Conservation (phyloP, 148 eudicot species). For the Simmondsia chinensis region DNA sequence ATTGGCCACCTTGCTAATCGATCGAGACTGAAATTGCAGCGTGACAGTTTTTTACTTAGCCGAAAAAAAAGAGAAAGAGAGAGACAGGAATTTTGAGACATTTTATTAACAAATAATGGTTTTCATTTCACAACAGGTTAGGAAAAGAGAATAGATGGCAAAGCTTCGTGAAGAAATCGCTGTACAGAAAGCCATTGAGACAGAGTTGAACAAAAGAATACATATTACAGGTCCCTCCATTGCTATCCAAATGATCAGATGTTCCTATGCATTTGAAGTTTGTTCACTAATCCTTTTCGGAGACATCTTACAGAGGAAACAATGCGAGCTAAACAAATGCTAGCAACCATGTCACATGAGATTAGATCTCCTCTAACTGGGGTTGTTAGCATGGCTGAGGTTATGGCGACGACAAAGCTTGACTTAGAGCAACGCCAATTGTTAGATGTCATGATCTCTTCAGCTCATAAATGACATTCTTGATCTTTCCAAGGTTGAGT, state of each 20-base stretch:
- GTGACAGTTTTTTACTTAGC: too few species aligned
- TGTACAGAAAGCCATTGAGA: constrained; percentile 91
- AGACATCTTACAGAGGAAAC: constrained; percentile 66
- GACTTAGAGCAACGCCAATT: constrained; percentile 70
- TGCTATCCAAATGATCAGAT: too few species aligned
- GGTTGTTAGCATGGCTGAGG: constrained; percentile 91
- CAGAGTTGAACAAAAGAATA: constrained; percentile 82
- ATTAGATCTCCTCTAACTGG: constrained; percentile 90
- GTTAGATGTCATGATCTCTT: constrained; percentile 75
- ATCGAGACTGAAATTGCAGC: too few species aligned
- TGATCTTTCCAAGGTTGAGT: constrained; percentile 88
- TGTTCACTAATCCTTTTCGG: neutral
- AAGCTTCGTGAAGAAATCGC: constrained; percentile 86
- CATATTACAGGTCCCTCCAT: constrained; percentile 83
- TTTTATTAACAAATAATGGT: too few species aligned
- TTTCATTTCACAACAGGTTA: constrained; percentile 39
- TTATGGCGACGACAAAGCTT: constrained; percentile 63
- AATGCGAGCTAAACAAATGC: constrained; percentile 94
- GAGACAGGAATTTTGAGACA: too few species aligned
- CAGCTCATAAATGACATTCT: constrained; percentile 93
- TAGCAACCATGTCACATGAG: constrained; percentile 98
- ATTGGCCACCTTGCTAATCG: too few species aligned
- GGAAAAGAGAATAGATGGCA: constrained; percentile 85
- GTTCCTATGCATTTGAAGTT: too few species aligned
- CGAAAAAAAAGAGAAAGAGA: too few species aligned